Base-by-base conservation (phyloP, 1,284 basidiomycete species). In the Apiotrichum gracile region DNA sequence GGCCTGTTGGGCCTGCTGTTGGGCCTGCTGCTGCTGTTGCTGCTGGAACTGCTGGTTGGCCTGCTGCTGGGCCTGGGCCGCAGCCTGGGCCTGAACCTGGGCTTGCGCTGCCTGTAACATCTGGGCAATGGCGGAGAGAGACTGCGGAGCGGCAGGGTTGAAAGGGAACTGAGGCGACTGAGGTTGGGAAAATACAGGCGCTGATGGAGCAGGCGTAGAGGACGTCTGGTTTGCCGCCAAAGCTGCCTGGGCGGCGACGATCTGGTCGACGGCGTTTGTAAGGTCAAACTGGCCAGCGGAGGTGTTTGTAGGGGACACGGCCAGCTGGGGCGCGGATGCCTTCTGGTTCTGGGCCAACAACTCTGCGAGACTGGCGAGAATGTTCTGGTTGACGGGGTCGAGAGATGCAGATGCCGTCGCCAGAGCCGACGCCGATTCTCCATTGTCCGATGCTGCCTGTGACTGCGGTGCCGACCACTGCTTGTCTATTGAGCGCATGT, bases 351-450 rank as follows among this genome's bases (percentile, higher is more conserved):
- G 45, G 22, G 35, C 42, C 16, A 58, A 38, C 27, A 58, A 40
- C 35, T 58, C 52, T 16, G 52, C 52, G 6, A 58, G 46, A 22
- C 44, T 50, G 4, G 52, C 52, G 3, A 55, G 49, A 5, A 53
- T 40, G 50, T 44, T 55, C 38, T 52, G 50, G 34, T 61, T 56
- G 29, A 25, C 31, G 19, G 43, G 43, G 43, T 45, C 43, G 16
- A 45, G 19, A 13, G 43, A 45, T 6, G 43, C 43, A 22, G 43
- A 33, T 4, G 31, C 43, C 16, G 43, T 21, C 29, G 43, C 43
- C 43, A 45, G 34, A 5, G 31, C 31, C 5, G 43, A 14, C 4
- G 21, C 31, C 5, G 43, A 21, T 7, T 34, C 29, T 13, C 7
- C 21, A 21, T 17, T 34, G 5, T 45, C 43, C 4, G 31, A 22